Percentiles rank a stretch among this genome's conserved stretches.
Conservation (phyloP, 2,329 filamentous ascomycete genomes). For the Achaetomium macrosporum region DNA sequence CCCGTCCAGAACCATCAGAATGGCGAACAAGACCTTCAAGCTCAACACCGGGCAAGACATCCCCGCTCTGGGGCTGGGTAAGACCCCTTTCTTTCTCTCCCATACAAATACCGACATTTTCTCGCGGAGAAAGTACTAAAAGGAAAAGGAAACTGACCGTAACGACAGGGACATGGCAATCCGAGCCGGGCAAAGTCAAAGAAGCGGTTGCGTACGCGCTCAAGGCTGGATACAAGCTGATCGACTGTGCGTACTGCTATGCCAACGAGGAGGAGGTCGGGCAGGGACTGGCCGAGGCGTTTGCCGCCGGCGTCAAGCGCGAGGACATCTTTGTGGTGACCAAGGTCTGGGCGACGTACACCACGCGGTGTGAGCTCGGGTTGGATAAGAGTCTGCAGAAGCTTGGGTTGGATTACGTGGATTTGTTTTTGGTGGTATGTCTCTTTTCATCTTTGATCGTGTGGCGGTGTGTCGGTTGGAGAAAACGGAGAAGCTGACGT, state of each 20-base stretch:
- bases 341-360: constrained; percentile 81
- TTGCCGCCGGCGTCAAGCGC: constrained; percentile 64
- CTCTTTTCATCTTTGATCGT: neutral
- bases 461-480: neutral
- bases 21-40: constrained; percentile 53
- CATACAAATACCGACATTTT: constrained; percentile 4
- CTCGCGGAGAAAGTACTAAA: too few species aligned
- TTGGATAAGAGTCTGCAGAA: constrained; percentile 68
- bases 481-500: neutral
- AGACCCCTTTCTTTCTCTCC: constrained; percentile 14
- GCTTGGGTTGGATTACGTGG: constrained; percentile 73
- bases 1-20: constrained; percentile 29
- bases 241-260: constrained; percentile 73
- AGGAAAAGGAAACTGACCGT: neutral
- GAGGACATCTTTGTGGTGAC: constrained; percentile 78
- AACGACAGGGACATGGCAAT: constrained; percentile 57
- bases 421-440: constrained; percentile 64
- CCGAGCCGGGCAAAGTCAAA: constrained; percentile 51
- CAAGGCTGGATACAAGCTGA: constrained; percentile 50
- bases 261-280: constrained; percentile 81
- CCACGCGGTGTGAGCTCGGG: constrained; percentile 60
- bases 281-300: constrained; percentile 66
- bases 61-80: constrained; percentile 58
- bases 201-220: constrained; percentile 55
- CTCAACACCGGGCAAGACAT: constrained; percentile 61